Percentiles rank a stretch among this genome's conserved stretches.
phyloP scores from a whole-genome alignment of 768 basidiomycete species.

The Goffeauzyma gilvescens region DNA sequence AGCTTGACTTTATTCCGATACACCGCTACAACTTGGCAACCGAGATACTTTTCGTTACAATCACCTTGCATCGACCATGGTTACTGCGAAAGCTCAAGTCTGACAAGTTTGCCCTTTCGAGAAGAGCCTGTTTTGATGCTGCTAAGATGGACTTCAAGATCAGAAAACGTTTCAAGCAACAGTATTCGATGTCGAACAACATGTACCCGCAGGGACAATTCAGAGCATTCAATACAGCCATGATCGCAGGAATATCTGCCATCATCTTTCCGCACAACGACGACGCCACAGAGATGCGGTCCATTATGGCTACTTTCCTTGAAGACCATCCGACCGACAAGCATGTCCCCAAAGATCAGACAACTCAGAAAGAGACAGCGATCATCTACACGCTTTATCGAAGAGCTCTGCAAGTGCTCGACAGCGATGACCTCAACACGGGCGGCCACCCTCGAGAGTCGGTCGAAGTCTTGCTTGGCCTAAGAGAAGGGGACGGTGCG shows the following conservation, averaged over 20 bases:
- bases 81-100: slow-evolving; percentile 58
- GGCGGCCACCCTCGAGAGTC: slow-evolving; percentile 21
- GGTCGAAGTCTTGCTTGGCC: slow-evolving; percentile 20
- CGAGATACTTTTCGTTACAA: slow-evolving; percentile 40
- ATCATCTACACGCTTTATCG: slow-evolving; percentile 27
- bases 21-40: slow-evolving; percentile 79
- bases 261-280: slow-evolving; percentile 24
- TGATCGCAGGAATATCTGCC: slow-evolving; percentile 29
- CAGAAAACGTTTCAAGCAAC: slow-evolving; percentile 27
- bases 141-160: slow-evolving; percentile 72
- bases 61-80: slow-evolving; percentile 48
- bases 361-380: slow-evolving; percentile 28
- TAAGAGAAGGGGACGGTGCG: slow-evolving; percentile 20
- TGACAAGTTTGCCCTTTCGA: slow-evolving; percentile 61
- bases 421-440: slow-evolving; percentile 14
- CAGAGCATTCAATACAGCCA: slow-evolving; percentile 29
- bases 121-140: slow-evolving; percentile 74
- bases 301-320: slow-evolving; percentile 23
- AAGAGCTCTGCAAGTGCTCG: slow-evolving; percentile 12
- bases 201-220: slow-evolving; percentile 24
- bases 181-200: slow-evolving; percentile 26
- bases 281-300: slow-evolving; percentile 25
- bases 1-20: slow-evolving; percentile 40
- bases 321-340: slow-evolving; percentile 25
- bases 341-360: slow-evolving; percentile 18